Conservation (phyloP, 225 moss, liverwort and hornwort species). For the Climacium dendroides region DNA sequence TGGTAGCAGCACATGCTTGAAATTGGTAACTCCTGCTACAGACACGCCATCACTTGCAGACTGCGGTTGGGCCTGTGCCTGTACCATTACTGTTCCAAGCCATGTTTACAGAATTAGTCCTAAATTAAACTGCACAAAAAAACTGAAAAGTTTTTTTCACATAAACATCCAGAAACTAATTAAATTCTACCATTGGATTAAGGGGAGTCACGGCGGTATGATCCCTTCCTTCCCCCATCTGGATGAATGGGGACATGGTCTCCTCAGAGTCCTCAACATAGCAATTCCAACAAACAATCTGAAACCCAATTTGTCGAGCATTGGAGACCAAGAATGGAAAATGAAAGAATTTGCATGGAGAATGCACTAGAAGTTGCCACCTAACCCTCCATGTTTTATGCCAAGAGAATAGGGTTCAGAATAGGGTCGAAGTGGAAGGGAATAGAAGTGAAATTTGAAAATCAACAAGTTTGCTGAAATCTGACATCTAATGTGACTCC, state of each 20-base stretch:
- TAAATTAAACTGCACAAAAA: background rate
- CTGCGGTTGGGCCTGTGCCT: constrained; percentile 40
- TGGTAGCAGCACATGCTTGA: constrained; percentile 78
- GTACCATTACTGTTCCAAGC: constrained; percentile 23
- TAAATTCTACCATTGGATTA: background rate
- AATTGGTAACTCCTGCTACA: constrained; percentile 30
- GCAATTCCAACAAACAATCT: background rate
- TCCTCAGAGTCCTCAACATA: background rate
- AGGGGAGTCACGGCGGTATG: background rate
- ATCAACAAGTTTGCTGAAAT: background rate
- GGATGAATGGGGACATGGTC: background rate
- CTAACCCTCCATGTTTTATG: background rate
- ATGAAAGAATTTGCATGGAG: background rate
- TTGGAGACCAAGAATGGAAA: background rate
- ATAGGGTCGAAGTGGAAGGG: background rate
- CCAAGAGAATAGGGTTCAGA: background rate
- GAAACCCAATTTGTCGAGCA: background rate
- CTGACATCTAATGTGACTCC: background rate
- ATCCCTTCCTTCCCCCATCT: background rate
- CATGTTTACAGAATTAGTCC: background rate
- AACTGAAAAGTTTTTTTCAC: background rate
- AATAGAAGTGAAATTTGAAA: background rate
- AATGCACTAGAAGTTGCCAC: background rate
- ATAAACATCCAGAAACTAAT: background rate
- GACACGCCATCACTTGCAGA: constrained; percentile 36